Evolutionary conservation across 179 eudicot genomes (phyloP).

Genomic region (Silene vulgaris): DNA sequence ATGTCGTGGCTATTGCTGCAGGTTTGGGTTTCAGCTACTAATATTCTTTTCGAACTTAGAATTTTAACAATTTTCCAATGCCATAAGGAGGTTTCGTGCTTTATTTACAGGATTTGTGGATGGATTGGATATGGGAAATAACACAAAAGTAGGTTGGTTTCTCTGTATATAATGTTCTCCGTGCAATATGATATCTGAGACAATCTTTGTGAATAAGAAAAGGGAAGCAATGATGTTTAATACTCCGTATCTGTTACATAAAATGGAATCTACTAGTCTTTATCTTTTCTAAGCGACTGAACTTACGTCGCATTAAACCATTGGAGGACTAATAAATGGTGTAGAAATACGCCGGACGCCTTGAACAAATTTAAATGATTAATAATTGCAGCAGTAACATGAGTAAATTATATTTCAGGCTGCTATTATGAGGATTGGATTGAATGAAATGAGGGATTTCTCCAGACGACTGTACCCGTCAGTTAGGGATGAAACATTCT

Average conservation of each 20-base stretch:
- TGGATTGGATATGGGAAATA: constrained; percentile 90
- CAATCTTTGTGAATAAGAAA: neutral
- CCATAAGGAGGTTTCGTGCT: neutral
- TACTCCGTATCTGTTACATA: neutral
- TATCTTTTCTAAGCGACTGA: neutral
- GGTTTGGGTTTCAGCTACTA: constrained; percentile 31
- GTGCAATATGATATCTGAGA: constrained; percentile 1
- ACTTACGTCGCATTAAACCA: neutral
- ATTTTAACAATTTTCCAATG: neutral
- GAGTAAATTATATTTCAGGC: constrained; percentile 44
- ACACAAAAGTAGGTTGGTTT: constrained; percentile 61
- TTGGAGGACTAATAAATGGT: neutral
- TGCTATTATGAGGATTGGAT: constrained; percentile 94
- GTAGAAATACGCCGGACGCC: neutral
- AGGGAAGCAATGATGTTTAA: neutral
- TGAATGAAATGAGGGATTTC: constrained; percentile 93
- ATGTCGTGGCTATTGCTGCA: constrained; percentile 95
- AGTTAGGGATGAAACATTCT: constrained; percentile 76
- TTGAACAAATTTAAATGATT: constrained; percentile 1
- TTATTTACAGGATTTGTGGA: constrained; percentile 74
- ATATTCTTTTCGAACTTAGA: neutral
- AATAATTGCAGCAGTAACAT: neutral
- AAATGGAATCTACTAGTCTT: neutral
- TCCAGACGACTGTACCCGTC: constrained; percentile 81
- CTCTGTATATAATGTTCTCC: neutral